phyloP scores from a whole-genome alignment of 192 early-diverging fungal genomes.

The Haplosporangium gracile region DNA sequence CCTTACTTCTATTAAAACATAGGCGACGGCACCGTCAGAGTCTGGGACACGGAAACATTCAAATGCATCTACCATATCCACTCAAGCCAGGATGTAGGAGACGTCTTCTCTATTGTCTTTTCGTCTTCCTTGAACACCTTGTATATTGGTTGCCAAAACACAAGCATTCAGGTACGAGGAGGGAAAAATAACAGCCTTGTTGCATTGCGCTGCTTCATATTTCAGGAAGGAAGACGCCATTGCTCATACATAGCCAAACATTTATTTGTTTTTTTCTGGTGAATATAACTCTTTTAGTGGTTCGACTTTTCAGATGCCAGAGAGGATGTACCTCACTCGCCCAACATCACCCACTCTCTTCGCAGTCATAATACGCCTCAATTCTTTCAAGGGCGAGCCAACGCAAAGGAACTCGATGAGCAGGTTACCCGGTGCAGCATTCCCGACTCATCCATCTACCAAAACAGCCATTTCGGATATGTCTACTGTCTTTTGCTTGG shows the following conservation, averaged over 20 bases:
- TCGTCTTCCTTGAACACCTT: constrained; percentile 64
- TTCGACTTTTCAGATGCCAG: constrained; percentile 44
- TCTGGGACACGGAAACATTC: constrained; percentile 75
- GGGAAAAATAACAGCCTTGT: background rate
- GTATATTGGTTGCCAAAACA: constrained; percentile 84
- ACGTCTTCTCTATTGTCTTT: constrained; percentile 76
- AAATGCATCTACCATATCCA: constrained; percentile 73
- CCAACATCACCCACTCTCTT: constrained; percentile 41
- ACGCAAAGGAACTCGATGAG: constrained; percentile 43
- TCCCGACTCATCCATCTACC: constrained; percentile 64
- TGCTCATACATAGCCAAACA: background rate
- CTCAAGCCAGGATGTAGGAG: constrained; percentile 79
- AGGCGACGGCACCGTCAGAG: constrained; percentile 80
- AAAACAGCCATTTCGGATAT: constrained; percentile 81
- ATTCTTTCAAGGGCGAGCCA: constrained; percentile 27
- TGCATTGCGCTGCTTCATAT: background rate
- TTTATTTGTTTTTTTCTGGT: background rate
- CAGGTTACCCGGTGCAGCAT: constrained; percentile 70
- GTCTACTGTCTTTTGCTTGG: constrained; percentile 75
- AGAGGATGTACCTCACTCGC: constrained; percentile 32
- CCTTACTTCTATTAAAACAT: constrained; percentile 10
- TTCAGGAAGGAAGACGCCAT: background rate
- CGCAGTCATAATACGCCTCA: constrained; percentile 25
- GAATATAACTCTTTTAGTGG: constrained; percentile 26
- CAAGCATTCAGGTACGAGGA: constrained; percentile 75